Conservation (phyloP, 106 monocot genomes). For the Iris macrosiphon region DNA sequence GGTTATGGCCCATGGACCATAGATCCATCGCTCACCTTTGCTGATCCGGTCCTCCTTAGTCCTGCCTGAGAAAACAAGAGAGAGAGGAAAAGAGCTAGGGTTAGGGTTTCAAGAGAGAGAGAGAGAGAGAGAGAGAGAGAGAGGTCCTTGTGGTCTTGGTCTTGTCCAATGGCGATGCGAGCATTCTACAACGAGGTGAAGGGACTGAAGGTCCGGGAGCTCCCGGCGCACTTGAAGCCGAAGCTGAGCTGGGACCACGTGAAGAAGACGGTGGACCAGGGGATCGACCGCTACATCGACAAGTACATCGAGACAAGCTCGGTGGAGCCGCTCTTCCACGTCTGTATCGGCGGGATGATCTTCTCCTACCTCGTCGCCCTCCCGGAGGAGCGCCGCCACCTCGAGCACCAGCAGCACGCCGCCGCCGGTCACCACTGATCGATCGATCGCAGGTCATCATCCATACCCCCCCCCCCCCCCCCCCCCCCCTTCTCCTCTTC, state of each 20-base stretch:
- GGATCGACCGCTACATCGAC: constrained; percentile 78
- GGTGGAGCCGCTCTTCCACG: constrained; percentile 71
- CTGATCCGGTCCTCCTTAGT: too few species aligned
- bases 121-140: too few species aligned
- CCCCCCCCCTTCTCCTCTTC: too few species aligned
- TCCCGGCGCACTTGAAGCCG: constrained; percentile 72
- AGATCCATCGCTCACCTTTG: too few species aligned
- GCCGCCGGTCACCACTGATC: too few species aligned
- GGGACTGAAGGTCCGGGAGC: constrained; percentile 67
- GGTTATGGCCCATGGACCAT: too few species aligned
- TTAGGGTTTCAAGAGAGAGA: too few species aligned
- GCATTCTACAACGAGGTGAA: constrained; percentile 87
- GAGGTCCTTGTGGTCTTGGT: too few species aligned
- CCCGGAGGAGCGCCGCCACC: constrained; percentile 94
- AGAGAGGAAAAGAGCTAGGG: too few species aligned
- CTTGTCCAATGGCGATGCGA: constrained; percentile 80
- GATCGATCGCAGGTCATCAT: too few species aligned
- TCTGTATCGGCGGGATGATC: constrained; percentile 87
- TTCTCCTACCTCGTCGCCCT: constrained; percentile 87
- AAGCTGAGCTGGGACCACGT: constrained; percentile 49
- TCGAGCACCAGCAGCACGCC: constrained; percentile 65
- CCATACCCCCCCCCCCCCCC: too few species aligned
- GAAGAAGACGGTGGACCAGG: constrained; percentile 58
- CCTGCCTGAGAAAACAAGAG: too few species aligned
- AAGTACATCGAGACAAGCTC: constrained; percentile 99